A percentile compares a stretch with the other conserved stretches of the same genome.
These are phyloP conservation scores for Talaromyces sp. DNA, from an alignment of 2,329 filamentous ascomycete genomes.

Conservation along the genomic window DNA sequence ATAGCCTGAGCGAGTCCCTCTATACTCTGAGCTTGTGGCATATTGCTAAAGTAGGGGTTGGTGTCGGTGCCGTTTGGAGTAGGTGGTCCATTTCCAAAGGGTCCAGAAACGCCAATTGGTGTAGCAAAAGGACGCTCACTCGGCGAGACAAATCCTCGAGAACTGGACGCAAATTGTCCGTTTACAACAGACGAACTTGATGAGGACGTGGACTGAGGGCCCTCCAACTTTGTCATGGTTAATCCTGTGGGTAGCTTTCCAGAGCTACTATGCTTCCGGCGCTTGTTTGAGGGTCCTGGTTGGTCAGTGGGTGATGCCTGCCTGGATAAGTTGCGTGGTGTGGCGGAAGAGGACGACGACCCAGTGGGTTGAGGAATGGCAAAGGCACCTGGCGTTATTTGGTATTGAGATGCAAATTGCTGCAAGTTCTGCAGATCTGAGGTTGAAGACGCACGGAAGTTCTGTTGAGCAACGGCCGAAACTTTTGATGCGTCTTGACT, in stretches of 20 bases:
- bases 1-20: constrained; percentile 62
- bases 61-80: constrained; percentile 63
- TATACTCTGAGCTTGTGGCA: constrained; percentile 57
- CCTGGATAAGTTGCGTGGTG: constrained; percentile 62
- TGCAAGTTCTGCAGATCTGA: constrained; percentile 59
- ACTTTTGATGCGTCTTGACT: constrained; percentile 25
- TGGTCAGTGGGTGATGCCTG: constrained; percentile 66
- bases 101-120: constrained; percentile 35
- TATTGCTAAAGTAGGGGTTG: constrained; percentile 52
- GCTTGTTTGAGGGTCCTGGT: constrained; percentile 65
- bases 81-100: constrained; percentile 57
- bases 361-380: constrained; percentile 33
- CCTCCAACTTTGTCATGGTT: constrained; percentile 77
- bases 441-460: constrained; percentile 55
- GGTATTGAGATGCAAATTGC: constrained; percentile 42
- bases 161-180: constrained; percentile 35
- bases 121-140: constrained; percentile 44
- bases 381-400: constrained; percentile 34
- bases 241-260: constrained; percentile 66
- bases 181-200: constrained; percentile 34
- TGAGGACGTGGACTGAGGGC: constrained; percentile 34
- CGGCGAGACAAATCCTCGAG: constrained; percentile 30
- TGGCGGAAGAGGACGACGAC: constrained; percentile 43
- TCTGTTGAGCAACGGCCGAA: constrained; percentile 28
- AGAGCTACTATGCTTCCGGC: constrained; percentile 70